These are phyloP conservation scores for Lachancea meyersii DNA, from an alignment of 805 yeast genomes.

Conservation along the genomic window DNA sequence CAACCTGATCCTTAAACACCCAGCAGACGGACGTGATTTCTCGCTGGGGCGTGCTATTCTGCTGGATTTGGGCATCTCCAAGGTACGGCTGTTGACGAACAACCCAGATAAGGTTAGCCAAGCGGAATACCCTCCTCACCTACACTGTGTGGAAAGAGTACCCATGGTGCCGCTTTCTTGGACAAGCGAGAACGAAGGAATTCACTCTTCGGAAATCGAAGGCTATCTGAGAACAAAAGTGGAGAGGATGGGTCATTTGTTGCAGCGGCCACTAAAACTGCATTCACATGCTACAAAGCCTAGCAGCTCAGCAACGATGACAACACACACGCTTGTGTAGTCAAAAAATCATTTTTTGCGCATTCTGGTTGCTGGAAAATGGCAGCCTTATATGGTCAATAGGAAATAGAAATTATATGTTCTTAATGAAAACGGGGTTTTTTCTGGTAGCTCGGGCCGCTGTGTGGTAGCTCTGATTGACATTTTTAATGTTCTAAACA, in stretches of 20 bases:
- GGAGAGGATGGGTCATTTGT: conserved; percentile 94
- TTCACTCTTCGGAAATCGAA: conserved; percentile 79
- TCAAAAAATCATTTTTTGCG: no score
- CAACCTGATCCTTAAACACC: conserved; percentile 84
- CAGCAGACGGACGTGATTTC: conserved; percentile 96
- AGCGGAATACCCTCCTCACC: conserved; percentile 76
- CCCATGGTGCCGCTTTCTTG: conserved; percentile 98
- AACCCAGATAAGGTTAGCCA: conserved; percentile 95
- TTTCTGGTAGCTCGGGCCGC: no score
- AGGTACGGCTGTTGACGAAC: conserved; percentile 78
- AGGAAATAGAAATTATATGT: not conserved
- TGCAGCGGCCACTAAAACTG: conserved; percentile 42
- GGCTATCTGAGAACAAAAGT: conserved; percentile 91
- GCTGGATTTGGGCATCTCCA: conserved; percentile 66
- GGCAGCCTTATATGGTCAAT: no score
- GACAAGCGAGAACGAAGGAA: conserved; percentile 56
- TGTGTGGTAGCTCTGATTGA: not conserved
- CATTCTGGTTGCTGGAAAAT: no score
- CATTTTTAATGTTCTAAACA: no score
- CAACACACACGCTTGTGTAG: conserved; percentile 8
- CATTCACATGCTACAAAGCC: conserved; percentile 21
- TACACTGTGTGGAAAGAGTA: conserved; percentile 78
- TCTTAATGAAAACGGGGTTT: not conserved
- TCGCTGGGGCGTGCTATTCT: conserved; percentile 90
- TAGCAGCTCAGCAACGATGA: conserved; percentile 3